Conservation (phyloP, 306 rosid genomes). For the Rosa chinensis region DNA sequence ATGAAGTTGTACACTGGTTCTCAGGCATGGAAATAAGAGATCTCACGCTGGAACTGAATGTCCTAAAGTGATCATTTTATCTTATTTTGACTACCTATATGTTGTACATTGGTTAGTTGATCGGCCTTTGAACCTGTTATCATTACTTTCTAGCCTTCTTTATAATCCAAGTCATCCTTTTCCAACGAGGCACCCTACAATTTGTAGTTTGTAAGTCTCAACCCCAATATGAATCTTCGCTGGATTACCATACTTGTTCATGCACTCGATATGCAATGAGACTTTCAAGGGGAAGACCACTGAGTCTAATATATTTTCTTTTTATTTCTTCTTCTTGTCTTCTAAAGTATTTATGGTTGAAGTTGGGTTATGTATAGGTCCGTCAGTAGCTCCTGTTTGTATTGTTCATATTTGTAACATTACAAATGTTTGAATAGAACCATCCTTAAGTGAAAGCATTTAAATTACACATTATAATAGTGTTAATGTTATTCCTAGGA, state of each 20-base stretch:
- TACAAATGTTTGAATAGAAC: no score
- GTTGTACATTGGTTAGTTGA: constrained; percentile 15
- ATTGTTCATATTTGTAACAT: no score
- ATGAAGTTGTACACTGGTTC: constrained; percentile 36
- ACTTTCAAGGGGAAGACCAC: neutral
- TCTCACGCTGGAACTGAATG: constrained; percentile 66
- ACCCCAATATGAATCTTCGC: neutral
- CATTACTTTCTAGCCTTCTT: neutral
- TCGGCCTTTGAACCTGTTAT: neutral
- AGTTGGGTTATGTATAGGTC: neutral
- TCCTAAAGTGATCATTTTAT: constrained; percentile 59
- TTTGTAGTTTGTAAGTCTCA: neutral
- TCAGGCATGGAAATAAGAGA: constrained; percentile 98
- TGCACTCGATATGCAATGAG: neutral
- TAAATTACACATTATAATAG: no score
- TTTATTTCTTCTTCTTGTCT: neutral
- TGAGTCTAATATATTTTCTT: neutral
- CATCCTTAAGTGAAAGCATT: no score
- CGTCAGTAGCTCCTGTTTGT: neutral
- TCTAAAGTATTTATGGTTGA: neutral
- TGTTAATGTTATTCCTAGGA: no score
- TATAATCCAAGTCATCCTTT: neutral
- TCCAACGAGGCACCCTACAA: neutral
- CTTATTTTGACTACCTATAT: constrained; percentile 3
- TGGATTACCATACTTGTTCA: neutral